A percentile compares a stretch with the other conserved stretches of the same genome.
Evolutionary conservation across 371 early-diverging fungal genomes (phyloP).

Genomic region (Mucor plumbeus): DNA sequence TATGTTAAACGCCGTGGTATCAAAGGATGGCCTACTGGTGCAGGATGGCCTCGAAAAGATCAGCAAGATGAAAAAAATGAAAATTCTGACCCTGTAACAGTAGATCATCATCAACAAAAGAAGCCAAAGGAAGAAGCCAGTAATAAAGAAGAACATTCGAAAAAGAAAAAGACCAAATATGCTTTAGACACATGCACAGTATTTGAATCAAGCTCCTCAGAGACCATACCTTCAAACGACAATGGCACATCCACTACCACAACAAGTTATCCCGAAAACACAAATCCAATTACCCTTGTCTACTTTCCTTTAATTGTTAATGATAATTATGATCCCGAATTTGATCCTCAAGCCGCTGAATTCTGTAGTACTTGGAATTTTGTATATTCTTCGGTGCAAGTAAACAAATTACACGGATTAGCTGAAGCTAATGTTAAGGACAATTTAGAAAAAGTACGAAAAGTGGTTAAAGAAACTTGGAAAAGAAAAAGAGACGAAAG

Average conservation of each 20-base stretch:
- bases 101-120: constrained; percentile 32
- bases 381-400: constrained; percentile 63
- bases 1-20: constrained; percentile 55
- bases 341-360: constrained; percentile 66
- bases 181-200: constrained; percentile 48
- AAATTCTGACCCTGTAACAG: constrained; percentile 33
- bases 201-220: constrained; percentile 38
- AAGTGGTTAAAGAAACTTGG: constrained; percentile 52
- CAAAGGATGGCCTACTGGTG: constrained; percentile 51
- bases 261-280: constrained; percentile 22
- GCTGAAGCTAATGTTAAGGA: constrained; percentile 54
- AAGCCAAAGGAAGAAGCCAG: constrained; percentile 10
- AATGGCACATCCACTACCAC: constrained; percentile 12
- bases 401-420: constrained; percentile 57
- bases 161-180: constrained; percentile 24
- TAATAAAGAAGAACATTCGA: too few relatives aligned
- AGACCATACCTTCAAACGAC: constrained; percentile 20
- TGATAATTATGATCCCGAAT: constrained; percentile 53
- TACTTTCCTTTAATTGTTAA: constrained; percentile 70
- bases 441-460: constrained; percentile 48
- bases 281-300: constrained; percentile 57
- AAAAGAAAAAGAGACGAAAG: constrained; percentile 41
- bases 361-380: constrained; percentile 75
- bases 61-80: constrained; percentile 25
- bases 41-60: constrained; percentile 43